Evolutionary conservation across 345 rosid genomes (phyloP), one percentile per base, ranked within the genome.

Genomic region (Heritiera fomes): DNA sequence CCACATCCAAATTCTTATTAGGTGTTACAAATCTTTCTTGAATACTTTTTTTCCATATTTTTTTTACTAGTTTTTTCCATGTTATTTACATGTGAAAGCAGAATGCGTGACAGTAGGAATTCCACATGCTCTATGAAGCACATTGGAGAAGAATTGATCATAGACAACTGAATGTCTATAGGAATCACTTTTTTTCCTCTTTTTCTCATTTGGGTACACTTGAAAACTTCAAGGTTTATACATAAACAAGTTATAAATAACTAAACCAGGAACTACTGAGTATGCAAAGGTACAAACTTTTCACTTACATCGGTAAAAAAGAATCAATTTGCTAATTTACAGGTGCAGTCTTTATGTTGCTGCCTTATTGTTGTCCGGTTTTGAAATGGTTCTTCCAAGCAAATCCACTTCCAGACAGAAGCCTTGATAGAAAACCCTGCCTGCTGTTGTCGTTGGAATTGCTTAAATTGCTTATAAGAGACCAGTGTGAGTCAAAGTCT

Each of bases 401-500:
- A 83, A 89, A 85, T 71, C 92, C 95, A 81, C 90, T 89, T 62
- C 92, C 90, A 70, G 88, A 87, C 47, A 93, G 95, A 79, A 94
- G 92, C 87, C 88, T 88, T 23, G 93, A 87, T 55, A 91, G 81
- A 81, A 94, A 93, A 75, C 97, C 97, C 61, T 78, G 79, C 79
- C 83, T 77, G 60, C 56, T 74, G 20, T 76, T 73, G 60, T 63
- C 88, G 56, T 67, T 84, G 12, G 81, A 71, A 75, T 78, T 84
- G 77, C 82, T 91, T 79, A 94, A 79, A 41, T 87, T 91, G 85
- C 92, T 89, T 10, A 93, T 91, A 64, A 93, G 83, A 79, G 97
- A 94, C 97, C 95, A 94, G 3, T 91, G 97, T 2, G 90, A 83
- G 56, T 93, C 87, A 41, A 93, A 93, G 80, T 93, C 97, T 12